Conservation (phyloP, 768 basidiomycete genomes). For the Imleria badia region DNA sequence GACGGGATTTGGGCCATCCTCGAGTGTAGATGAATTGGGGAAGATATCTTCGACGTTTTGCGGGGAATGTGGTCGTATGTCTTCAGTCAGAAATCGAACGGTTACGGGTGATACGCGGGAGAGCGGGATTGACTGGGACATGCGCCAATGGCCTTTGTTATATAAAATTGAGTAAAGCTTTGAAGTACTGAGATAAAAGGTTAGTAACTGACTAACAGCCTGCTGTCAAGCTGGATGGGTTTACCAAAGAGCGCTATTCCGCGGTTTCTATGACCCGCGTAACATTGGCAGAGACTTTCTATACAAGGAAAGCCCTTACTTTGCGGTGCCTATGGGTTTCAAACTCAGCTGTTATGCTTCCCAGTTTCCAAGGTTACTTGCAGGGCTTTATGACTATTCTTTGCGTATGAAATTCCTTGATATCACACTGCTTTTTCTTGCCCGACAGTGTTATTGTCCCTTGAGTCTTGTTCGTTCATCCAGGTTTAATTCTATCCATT, state of each 20-base stretch:
- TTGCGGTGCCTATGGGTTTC: too few species aligned
- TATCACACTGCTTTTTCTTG: not conserved
- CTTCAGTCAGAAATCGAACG: conserved; percentile 46
- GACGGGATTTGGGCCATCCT: conserved; percentile 28
- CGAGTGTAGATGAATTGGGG: conserved; percentile 35
- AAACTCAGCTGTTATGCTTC: too few species aligned
- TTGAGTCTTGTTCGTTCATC: not conserved
- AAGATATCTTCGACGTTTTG: conserved; percentile 41
- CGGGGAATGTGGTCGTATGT: conserved; percentile 32
- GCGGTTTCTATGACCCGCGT: too few species aligned
- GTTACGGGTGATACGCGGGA: conserved; percentile 24
- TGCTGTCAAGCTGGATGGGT: not conserved
- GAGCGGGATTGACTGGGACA: conserved; percentile 34
- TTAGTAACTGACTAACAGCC: too few species aligned
- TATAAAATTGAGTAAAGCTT: not conserved
- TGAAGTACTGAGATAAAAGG: not conserved
- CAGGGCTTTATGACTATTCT: too few species aligned
- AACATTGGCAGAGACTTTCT: not conserved
- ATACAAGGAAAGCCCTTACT: not conserved
- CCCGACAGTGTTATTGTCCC: not conserved
- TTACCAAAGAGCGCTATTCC: not conserved
- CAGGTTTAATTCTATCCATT: not conserved
- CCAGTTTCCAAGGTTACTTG: too few species aligned
- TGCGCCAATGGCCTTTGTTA: conserved; percentile 1
- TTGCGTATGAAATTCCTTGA: not conserved